phyloP scores from a whole-genome alignment of 1,284 basidiomycete genomes.

The Heterobasidion irregulare region DNA sequence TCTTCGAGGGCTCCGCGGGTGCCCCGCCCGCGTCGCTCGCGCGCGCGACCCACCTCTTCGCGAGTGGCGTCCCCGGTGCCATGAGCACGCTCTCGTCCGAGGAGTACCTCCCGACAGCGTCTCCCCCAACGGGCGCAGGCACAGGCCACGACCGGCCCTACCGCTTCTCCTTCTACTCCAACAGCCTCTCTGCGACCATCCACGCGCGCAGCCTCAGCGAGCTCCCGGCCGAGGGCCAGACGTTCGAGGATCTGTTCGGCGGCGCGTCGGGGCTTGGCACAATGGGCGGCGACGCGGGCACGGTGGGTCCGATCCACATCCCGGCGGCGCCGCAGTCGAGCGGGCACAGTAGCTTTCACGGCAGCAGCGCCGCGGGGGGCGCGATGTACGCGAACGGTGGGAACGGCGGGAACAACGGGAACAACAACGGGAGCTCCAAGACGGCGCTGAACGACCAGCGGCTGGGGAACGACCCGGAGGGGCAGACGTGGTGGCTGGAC shows the following conservation, averaged over 20 bases:
- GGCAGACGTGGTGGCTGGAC: conserved; percentile 94
- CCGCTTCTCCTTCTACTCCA: conserved; percentile 98
- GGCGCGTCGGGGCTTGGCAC: conserved; percentile 23
- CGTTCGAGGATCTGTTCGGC: conserved; percentile 86
- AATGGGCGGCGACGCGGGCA: conserved; percentile 5
- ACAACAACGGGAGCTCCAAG: conserved; percentile 3
- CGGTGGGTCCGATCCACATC: background rate
- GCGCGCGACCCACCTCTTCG: conserved; percentile 14
- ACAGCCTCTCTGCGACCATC: conserved; percentile 86
- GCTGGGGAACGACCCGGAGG: conserved; percentile 40
- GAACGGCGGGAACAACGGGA: background rate
- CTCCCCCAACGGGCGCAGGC: background rate
- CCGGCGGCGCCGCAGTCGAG: too few species aligned
- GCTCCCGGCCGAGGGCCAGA: conserved; percentile 89
- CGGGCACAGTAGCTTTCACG: background rate
- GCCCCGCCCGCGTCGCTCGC: background rate
- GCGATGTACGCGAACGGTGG: background rate
- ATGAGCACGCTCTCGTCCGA: conserved; percentile 26
- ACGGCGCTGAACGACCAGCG: conserved; percentile 4
- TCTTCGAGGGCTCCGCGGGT: conserved; percentile 69
- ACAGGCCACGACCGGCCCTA: conserved; percentile 86
- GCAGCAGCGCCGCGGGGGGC: background rate
- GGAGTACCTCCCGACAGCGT: conserved; percentile 16
- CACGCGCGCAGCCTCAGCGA: conserved; percentile 92
- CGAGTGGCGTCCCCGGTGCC: conserved; percentile 13